Evolutionary conservation across 164 flowering plant species (phyloP), one percentile per base, ranked within the genome.

Genomic region (Kalanchoe fedtschenkoi): DNA sequence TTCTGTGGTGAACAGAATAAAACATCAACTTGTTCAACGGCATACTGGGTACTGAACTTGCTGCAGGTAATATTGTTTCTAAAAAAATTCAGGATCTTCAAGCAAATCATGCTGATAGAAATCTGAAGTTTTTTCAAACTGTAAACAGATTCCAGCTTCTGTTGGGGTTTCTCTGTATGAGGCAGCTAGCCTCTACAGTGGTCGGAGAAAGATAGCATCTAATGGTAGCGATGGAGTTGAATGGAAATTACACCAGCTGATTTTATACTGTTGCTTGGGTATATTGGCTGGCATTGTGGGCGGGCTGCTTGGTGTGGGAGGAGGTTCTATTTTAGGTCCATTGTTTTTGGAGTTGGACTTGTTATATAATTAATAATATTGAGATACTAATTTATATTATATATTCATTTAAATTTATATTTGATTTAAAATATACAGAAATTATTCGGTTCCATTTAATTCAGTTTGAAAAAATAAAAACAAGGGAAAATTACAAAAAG

Each of bases 241-340:
- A 64, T 80, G 74, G 57, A 69, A 62, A 69, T 80, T 87, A 24
- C 66, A 62, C 65, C 97, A 89, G 76, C 80, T 91, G 39, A 1
- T 79, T 71, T 44, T 73, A 19, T 91, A 82, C 62, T 81, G 92
- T 65, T 29, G 42, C 22, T 77, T 69, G 64, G 97, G 97, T n/a
- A n/a, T n/a, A n/a, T n/a, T n/a, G n/a, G n/a, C n/a, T n/a, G n/a
- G n/a, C n/a, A n/a, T n/a, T n/a, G 96, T 89, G 34, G 97, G 97
- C 39, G 97, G 97, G n/a, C 72, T 91, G 38, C 86, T 91, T 62
- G 97, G 97, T 55, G 71, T 88, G 2, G 97, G 97, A 32, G 97
- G 97, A 55, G 97, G 97, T 41, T 91, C 85, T 65, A 86, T 91
- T 56, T 73, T 91, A 81, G 97, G 97, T 56, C 97, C 97, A 19